Evolutionary conservation across 1,284 basidiomycete species (phyloP).

Genomic region (Leccinum subrobustum): DNA sequence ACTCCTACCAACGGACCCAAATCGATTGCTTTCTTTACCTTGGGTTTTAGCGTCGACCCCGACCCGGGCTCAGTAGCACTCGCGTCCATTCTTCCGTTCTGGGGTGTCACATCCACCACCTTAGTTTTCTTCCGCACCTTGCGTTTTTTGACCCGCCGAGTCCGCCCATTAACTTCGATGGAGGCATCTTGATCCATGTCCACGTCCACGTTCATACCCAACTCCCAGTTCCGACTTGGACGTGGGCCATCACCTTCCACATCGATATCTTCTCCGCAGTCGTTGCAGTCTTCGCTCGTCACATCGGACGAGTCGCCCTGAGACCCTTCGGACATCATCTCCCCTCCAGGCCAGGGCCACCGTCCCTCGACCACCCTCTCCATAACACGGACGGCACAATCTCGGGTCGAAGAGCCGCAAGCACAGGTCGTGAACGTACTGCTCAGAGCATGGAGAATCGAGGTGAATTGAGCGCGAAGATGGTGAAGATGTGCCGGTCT

Average conservation of each 20-base stretch:
- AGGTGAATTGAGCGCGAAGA: slow-evolving; percentile 63
- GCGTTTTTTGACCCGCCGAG: slow-evolving; percentile 19
- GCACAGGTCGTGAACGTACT: slow-evolving; percentile 80
- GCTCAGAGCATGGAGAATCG: slow-evolving; percentile 70
- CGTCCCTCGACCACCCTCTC: slow-evolving; percentile 54
- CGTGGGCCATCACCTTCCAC: slow-evolving; percentile 26
- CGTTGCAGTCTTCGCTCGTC: slow-evolving; percentile 20
- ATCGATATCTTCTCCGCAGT: slow-evolving; percentile 20
- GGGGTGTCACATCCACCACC: background rate
- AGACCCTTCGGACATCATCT: slow-evolving; percentile 31
- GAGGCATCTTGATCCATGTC: slow-evolving; percentile 24
- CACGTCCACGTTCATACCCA: slow-evolving; percentile 31
- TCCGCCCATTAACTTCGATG: slow-evolving; percentile 6
- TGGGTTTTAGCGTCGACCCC: slow-evolving; percentile 1
- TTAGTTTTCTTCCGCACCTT: slow-evolving; percentile 21
- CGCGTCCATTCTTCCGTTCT: slow-evolving; percentile 6
- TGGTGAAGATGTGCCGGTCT: slow-evolving; percentile 53
- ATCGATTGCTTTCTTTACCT: slow-evolving; percentile 37
- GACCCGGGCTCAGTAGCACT: background rate
- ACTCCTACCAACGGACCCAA: slow-evolving; percentile 70
- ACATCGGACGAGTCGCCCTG: slow-evolving; percentile 24
- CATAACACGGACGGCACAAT: slow-evolving; percentile 70
- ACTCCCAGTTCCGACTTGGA: slow-evolving; percentile 14
- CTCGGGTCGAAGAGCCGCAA: slow-evolving; percentile 58
- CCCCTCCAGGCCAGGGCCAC: slow-evolving; percentile 34